Evolutionary conservation across 371 early-diverging fungal species (phyloP).

Genomic region (Circinella minor): DNA sequence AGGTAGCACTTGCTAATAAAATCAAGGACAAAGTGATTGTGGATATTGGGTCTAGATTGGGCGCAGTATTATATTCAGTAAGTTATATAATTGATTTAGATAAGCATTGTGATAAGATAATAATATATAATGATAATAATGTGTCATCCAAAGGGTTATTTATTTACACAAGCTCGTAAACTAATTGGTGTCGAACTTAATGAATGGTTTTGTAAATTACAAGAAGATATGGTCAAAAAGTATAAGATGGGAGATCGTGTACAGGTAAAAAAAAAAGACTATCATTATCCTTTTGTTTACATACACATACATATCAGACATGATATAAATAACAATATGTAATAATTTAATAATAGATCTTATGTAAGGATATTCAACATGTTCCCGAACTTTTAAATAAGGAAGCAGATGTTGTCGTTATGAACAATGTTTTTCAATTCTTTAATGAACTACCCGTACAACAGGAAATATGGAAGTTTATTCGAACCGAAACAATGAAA

Average conservation of each 20-base stretch:
- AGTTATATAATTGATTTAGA: slow-evolving; percentile 7
- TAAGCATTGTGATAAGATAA: neutral
- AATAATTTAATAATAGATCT: slow-evolving; percentile 26
- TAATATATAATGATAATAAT: neutral
- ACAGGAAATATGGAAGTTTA: slow-evolving; percentile 64
- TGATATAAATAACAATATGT: too few relatives aligned
- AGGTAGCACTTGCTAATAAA: slow-evolving; percentile 54
- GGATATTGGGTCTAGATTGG: slow-evolving; percentile 69
- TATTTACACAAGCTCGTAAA: slow-evolving; percentile 61
- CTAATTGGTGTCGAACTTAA: slow-evolving; percentile 70
- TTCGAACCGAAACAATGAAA: slow-evolving; percentile 52
- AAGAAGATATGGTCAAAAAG: slow-evolving; percentile 58
- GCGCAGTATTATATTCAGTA: slow-evolving; percentile 69
- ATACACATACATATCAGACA: too few relatives aligned
- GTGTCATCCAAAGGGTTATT: slow-evolving; percentile 44
- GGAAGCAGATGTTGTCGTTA: slow-evolving; percentile 57
- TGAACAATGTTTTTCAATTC: slow-evolving; percentile 74
- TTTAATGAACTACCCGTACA: slow-evolving; percentile 57
- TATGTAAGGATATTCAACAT: slow-evolving; percentile 57
- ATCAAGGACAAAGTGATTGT: slow-evolving; percentile 58
- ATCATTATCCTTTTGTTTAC: too few relatives aligned
- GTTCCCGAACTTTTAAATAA: slow-evolving; percentile 47
- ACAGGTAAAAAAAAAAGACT: slow-evolving; percentile 39
- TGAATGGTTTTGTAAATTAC: slow-evolving; percentile 63
- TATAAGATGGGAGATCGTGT: slow-evolving; percentile 61